A percentile compares a stretch with the other conserved stretches of the same genome.
phyloP scores from a whole-genome alignment of 2,329 filamentous ascomycete genomes.

The Colletotrichum karsti region DNA sequence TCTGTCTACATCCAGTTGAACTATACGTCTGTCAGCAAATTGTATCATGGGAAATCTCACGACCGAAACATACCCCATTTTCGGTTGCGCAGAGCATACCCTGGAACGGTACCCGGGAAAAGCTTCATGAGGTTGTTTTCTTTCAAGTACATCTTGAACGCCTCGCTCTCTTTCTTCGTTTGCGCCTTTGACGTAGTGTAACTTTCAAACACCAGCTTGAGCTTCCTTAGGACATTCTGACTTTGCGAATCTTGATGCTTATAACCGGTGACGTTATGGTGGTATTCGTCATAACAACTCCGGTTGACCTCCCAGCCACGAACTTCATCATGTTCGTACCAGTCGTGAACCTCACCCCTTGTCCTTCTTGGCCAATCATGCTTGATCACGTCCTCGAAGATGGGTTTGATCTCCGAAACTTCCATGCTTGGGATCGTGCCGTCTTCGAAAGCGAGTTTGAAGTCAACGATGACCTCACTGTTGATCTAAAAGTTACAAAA shows the following conservation, averaged over 20 bases:
- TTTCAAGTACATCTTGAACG: conserved; percentile 28
- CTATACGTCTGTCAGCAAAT: no score
- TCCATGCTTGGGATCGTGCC: not conserved
- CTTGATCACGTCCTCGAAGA: not conserved
- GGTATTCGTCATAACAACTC: no score
- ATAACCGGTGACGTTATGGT: not conserved
- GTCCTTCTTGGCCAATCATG: not conserved
- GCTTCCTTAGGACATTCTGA: not conserved
- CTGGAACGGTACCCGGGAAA: conserved; percentile 34
- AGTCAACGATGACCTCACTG: conserved; percentile 40
- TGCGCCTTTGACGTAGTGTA: not conserved
- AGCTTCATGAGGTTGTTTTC: conserved; percentile 29
- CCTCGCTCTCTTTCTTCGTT: not conserved
- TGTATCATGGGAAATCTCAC: no score
- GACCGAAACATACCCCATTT: conserved; percentile 42
- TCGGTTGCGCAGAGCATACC: conserved; percentile 35
- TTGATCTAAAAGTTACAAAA: conserved; percentile 33
- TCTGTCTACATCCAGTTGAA: conserved; percentile 26
- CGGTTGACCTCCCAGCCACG: not conserved
- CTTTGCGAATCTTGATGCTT: not conserved
- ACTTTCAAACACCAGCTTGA: not conserved
- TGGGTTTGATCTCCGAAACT: not conserved
- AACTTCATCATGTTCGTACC: not conserved
- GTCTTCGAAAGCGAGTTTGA: conserved; percentile 35
- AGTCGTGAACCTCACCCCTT: not conserved